Conservation (phyloP, 2,329 filamentous ascomycete genomes). For the Lasiodiplodia theobromae region DNA sequence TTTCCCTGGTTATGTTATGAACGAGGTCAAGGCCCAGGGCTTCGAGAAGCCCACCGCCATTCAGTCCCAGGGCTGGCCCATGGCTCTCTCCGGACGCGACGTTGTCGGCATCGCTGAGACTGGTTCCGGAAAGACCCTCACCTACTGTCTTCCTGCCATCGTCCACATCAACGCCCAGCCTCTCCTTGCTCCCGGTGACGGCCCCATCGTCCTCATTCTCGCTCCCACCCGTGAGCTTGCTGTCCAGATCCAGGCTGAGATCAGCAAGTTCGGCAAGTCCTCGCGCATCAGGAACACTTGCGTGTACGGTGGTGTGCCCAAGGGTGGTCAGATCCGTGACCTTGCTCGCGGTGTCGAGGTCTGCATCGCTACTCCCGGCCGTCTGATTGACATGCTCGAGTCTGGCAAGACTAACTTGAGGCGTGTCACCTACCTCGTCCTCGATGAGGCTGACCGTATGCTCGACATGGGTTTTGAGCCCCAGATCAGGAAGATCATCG, state of each 20-base stretch:
- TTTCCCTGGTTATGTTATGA: slow-evolving; percentile 96
- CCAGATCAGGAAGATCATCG: slow-evolving; percentile 98
- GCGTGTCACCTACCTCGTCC: slow-evolving; percentile 95
- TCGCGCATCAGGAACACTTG: slow-evolving; percentile 98
- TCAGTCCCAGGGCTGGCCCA: slow-evolving; percentile 98
- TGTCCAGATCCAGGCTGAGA: slow-evolving; percentile 98
- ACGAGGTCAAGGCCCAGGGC: slow-evolving; percentile 97
- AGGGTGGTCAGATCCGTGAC: slow-evolving; percentile 95
- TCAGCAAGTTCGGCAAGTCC: slow-evolving; percentile 97
- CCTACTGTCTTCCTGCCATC: slow-evolving; percentile 96
- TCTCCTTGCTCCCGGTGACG: slow-evolving; percentile 91
- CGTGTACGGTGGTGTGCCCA: slow-evolving; percentile 98
- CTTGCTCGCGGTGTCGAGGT: slow-evolving; percentile 95
- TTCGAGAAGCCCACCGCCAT: slow-evolving; percentile 94
- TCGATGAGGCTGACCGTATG: slow-evolving; percentile 99
- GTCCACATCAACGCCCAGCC: slow-evolving; percentile 99
- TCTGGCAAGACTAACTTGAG: slow-evolving; percentile 97
- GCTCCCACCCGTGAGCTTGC: slow-evolving; percentile 97
- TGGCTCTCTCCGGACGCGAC: slow-evolving; percentile 97
- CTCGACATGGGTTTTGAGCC: slow-evolving; percentile 99
- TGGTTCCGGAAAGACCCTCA: slow-evolving; percentile 98
- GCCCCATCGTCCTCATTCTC: slow-evolving; percentile 94
- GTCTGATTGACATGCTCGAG: slow-evolving; percentile 98
- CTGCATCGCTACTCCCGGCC: slow-evolving; percentile 96
- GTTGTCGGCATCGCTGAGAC: slow-evolving; percentile 99